Base-by-base conservation (phyloP, 2,329 filamentous ascomycete species). In the Alternaria alternata region DNA sequence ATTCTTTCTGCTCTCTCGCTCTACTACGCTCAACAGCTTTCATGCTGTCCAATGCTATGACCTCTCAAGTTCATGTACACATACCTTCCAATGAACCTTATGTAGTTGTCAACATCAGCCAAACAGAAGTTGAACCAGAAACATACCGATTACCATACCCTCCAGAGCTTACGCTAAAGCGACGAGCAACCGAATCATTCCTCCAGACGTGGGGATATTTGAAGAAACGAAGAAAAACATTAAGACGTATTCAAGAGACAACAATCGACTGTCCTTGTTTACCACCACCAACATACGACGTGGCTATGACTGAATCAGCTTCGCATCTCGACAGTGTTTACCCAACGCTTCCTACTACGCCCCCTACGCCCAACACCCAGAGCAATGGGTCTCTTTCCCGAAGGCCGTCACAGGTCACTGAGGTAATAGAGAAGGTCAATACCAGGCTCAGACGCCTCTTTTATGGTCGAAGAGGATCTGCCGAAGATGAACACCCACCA, bases 341-440 rank as follows among this genome's bases (percentile, higher is more conserved):
- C 24, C 42, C 54, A 44, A 41, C 54, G 6, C 36, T 57, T 42
- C 47, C 58, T 16, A 42, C 22, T 12, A 46, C 53, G 24, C 47
- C 38, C 42, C 57, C 52, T 30, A 56, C 39, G 14, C 57, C 53
- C 16, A 26, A 32, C 8, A 28, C 34, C 20, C 36, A 49, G 5
- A 28, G 30, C 5, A 18, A 24, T 32, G 34, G 39, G 26, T n/a
- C n/a, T 28, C 46, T 30, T 18, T 6, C 7, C 3, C 52, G 53
- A 9, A 61, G 53, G 30, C 47, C 42, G 12, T 52, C 54, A 28
- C 58, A 61, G 34, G 54, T 61, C 4, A 22, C 20, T 28, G 58
- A 61, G 36, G 26, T 57, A 11, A 46, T 57, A 22, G 54, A 61
- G 16, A 46, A 44, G 46, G 39, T 56, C 12, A 60, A 51, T 22